Percentiles rank a stretch among this genome's conserved stretches.
Evolutionary conservation across 495 filamentous ascomycete genomes (phyloP).

Genomic region (Cercophora scortea): DNA sequence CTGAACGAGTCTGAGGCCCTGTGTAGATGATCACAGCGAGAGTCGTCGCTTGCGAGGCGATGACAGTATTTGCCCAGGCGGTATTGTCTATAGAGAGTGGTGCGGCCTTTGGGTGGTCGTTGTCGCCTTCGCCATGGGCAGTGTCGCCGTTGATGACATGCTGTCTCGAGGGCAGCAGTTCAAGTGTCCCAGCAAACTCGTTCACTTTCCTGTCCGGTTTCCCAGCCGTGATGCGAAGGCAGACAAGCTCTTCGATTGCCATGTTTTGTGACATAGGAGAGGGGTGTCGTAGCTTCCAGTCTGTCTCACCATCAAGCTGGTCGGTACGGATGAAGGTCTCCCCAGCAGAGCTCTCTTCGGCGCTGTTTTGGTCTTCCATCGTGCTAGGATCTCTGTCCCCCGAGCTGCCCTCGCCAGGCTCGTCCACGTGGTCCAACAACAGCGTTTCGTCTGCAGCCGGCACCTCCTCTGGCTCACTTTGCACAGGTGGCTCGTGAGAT

Average conservation of each 20-base stretch:
- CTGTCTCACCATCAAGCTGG: constrained; percentile 96
- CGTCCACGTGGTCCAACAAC: constrained; percentile 32
- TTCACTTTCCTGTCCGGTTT: constrained; percentile 89
- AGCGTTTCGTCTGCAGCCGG: constrained; percentile 23
- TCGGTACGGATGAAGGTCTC: constrained; percentile 98
- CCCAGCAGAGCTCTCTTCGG: constrained; percentile 42
- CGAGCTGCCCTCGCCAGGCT: constrained; percentile 18
- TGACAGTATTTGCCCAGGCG: constrained; percentile 96
- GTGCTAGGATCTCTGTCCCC: not conserved
- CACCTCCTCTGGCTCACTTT: constrained; percentile 19
- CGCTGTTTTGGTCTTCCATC: constrained; percentile 4
- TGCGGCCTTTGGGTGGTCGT: constrained; percentile 41
- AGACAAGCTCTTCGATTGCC: constrained; percentile 56
- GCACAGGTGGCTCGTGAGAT: constrained; percentile 47
- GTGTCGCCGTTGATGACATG: constrained; percentile 16
- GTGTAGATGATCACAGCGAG: constrained; percentile 90
- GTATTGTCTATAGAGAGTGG: constrained; percentile 94
- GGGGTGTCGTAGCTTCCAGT: constrained; percentile 93
- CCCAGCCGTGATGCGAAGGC: constrained; percentile 71
- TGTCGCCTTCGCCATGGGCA: constrained; percentile 20
- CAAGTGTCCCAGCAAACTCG: constrained; percentile 82
- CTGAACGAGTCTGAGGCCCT: constrained; percentile 87
- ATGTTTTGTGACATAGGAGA: constrained; percentile 75
- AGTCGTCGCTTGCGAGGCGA: constrained; percentile 83
- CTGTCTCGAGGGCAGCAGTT: constrained; percentile 43